Evolutionary conservation across 2,329 filamentous ascomycete species (phyloP), one percentile per base, ranked within the genome.

Genomic region (Fusarium anguioides): DNA sequence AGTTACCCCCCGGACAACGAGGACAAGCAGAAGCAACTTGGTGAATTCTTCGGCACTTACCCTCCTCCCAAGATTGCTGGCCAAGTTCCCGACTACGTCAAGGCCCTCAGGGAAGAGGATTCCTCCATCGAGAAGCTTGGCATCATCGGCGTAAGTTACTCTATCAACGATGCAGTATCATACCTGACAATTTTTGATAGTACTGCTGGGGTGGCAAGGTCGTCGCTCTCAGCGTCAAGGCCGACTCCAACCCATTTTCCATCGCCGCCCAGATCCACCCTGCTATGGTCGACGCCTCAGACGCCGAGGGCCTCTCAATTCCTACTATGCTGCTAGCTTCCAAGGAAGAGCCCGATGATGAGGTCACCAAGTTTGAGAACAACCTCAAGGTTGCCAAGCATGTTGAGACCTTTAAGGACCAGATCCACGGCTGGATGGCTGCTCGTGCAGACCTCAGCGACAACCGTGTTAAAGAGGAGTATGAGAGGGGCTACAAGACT

Each of bases 381-480:
- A 80, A 79, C 11, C 81, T 91, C 49, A 80, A 78, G 26, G 84
- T 80, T 4, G 78, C 84, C 58, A 87, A 88, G 72, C 83, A 88
- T 64, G 84, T 91, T 51, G 89, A 92, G 81, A 87, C 76, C n/a
- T 92, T 91, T 72, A 71, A 72, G 23, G 87, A 87, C 72, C 89
- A 91, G 82, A 84, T 89, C 73, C 90, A 92, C 77, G 90, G 90
- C 41, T 92, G 89, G 89, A 92, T 92, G 90, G 88, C 87, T 2
- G 89, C 90, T 2, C 84, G 89, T 24, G 82, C 85, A 0, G 80
- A 91, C 72, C 78, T 92, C 27, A 80, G 82, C 31, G 80, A 89
- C 44, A 78, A 81, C 46, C 83, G 82, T 39, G 84, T 87, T 73
- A 86, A 84, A 76, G 83, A 85, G 67, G 89, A 89, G 79, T 89